These are phyloP conservation scores for Hippophae gyantsensis DNA, from an alignment of 306 rosid species.

Conservation along the genomic window DNA sequence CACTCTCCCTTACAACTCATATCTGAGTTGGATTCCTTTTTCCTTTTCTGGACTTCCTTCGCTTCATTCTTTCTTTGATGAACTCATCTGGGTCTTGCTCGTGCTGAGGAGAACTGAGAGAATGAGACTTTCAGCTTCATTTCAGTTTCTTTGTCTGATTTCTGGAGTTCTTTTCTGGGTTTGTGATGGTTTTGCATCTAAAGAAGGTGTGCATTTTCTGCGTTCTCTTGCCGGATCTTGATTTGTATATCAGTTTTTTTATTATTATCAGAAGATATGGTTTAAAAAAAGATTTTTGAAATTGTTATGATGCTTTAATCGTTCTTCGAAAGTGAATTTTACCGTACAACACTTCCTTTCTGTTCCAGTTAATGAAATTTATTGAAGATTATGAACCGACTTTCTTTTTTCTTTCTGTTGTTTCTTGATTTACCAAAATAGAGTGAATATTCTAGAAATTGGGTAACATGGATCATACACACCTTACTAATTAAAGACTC, in stretches of 20 bases:
- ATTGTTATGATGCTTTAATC: neutral
- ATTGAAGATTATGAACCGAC: constrained; percentile 17
- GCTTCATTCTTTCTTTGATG: constrained; percentile 26
- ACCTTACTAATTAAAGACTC: constrained; percentile 7
- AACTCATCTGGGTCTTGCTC: constrained; percentile 29
- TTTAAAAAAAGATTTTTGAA: constrained; percentile 1
- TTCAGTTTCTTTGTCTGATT: constrained; percentile 41
- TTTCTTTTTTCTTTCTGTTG: constrained; percentile 11
- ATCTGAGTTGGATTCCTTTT: constrained; percentile 17
- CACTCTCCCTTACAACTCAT: constrained; percentile 15
- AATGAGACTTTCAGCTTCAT: constrained; percentile 44
- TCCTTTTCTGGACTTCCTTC: constrained; percentile 6
- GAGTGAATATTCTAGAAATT: constrained; percentile 6
- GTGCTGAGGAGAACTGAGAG: constrained; percentile 21
- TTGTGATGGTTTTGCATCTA: constrained; percentile 36
- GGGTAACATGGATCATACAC: constrained; percentile 8
- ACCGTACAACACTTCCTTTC: neutral
- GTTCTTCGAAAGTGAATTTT: neutral
- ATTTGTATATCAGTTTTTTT: constrained; percentile 21
- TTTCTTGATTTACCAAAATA: constrained; percentile 11
- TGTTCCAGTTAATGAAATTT: neutral
- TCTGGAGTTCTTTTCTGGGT: constrained; percentile 34
- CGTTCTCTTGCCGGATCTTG: constrained; percentile 44
- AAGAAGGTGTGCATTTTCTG: constrained; percentile 52
- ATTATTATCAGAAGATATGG: constrained; percentile 20